Evolutionary conservation across 106 monocot genomes (phyloP), one percentile per base, ranked within the genome.

Genomic region (Dendrobium catenatum): DNA sequence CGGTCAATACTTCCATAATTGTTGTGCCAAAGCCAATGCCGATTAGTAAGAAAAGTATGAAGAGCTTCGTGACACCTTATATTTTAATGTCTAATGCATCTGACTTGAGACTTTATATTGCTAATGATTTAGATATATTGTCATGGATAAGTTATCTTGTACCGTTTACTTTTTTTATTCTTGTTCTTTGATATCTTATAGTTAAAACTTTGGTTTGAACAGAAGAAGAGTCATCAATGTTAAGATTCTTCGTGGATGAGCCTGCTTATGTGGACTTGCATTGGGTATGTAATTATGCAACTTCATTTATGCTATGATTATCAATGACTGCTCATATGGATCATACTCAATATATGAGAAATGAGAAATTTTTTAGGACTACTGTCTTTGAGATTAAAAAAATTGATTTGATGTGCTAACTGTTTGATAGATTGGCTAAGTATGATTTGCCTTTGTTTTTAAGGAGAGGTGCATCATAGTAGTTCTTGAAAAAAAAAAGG

Each of bases 211-310:
- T 74, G 42, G 41, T 43, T 70, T 70, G 16, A 43, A 79, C 92
- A 95, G 95, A 92, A 31, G 94, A 94, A 73, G 97, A 94, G 79
- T 91, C 88, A 78, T 78, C 84, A 47, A 78, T 85, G 80, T 76
- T 94, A 47, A 92, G 96, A 78, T 44, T 86, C 33, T 92, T 85
- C 54, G 80, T 97, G 24, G 96, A 97, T 77, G 87, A 97, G 80
- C 92, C 96, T 86, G 73, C 79, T 75, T 97, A 92, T 83, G 79
- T 86, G 42, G 94, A 98, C 89, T 81, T 98, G 48, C 97, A 98
- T 58, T 98, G 97, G 97, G 97, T 98, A 89, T 56, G 87, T 79
- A 75, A 49, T 59, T 68, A 27, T 76, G 40, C 20, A 13, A 43
- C 51, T 31, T 73, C 49, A 56, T 55, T 58, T 6, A 5, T 55